Evolutionary conservation across 345 rosid genomes (phyloP).

Genomic region (Microthlaspi erraticum): DNA sequence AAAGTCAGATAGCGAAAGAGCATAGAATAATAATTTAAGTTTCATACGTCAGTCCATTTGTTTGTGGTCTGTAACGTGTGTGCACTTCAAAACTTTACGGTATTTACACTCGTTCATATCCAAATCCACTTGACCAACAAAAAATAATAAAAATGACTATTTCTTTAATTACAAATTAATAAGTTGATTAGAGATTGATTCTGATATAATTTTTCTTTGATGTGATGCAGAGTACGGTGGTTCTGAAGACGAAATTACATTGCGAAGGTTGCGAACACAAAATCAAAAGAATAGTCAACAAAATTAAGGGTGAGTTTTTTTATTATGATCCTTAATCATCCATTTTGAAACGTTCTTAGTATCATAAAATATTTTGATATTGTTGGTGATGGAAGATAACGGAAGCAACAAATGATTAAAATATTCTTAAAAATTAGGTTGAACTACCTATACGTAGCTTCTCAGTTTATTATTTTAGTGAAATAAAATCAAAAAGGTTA

Average conservation of each 20-base stretch:
- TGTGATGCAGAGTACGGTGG: conserved; percentile 59
- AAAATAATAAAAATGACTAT: background rate
- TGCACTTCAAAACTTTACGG: conserved; percentile 41
- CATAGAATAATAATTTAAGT: conserved; percentile 5
- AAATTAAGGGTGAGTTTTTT: conserved; percentile 49
- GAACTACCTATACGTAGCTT: conserved; percentile 32
- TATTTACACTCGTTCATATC: conserved; percentile 35
- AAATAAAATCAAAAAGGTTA: conserved; percentile 18
- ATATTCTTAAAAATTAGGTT: conserved; percentile 33
- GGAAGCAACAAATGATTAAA: conserved; percentile 22
- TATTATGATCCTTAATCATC: conserved; percentile 2
- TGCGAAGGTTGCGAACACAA: conserved; percentile 78
- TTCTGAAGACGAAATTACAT: conserved; percentile 64
- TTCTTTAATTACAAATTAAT: background rate
- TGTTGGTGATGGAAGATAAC: conserved; percentile 37
- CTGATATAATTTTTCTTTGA: conserved; percentile 18
- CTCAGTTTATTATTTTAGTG: conserved; percentile 21
- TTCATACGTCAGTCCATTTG: conserved; percentile 35
- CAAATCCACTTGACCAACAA: background rate
- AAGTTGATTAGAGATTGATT: background rate
- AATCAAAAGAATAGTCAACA: conserved; percentile 54
- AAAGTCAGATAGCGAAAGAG: conserved; percentile 12
- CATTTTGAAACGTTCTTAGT: conserved; percentile 14
- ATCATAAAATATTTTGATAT: background rate
- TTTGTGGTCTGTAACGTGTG: conserved; percentile 43